These are phyloP conservation scores for Funneliformis caledonium DNA, from an alignment of 371 early-diverging fungal genomes.

Conservation along the genomic window DNA sequence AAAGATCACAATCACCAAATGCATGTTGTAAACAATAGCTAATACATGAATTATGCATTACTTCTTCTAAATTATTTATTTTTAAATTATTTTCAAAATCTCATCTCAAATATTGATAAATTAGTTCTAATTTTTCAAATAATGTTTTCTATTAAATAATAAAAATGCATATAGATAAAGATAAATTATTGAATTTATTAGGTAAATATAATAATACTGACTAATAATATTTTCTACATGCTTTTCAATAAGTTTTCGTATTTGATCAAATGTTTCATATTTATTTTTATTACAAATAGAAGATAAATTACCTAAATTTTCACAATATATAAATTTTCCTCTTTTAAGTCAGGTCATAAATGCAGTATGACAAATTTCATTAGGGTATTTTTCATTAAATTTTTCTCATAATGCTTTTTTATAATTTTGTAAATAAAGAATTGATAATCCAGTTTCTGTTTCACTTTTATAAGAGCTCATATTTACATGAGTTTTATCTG, in stretches of 20 bases:
- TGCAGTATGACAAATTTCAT: conserved; percentile 2
- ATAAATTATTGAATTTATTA: no score
- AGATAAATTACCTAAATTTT: conserved; percentile 6
- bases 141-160: no score
- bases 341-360: not conserved
- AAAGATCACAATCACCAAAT: no score
- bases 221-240: no score
- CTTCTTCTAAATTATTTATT: no score
- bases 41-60: no score
- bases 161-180: no score
- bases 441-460: not conserved
- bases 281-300: conserved; percentile 1
- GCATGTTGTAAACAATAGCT: no score
- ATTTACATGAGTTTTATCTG: not conserved
- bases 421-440: not conserved
- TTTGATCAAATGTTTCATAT: not conserved
- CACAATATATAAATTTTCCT: not conserved
- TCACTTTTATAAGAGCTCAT: conserved; percentile 18
- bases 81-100: no score
- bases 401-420: conserved; percentile 4
- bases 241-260: not conserved
- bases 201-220: no score
- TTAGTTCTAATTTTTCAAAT: no score
- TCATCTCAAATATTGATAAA: no score
- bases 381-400: conserved; percentile 5